Conservation (phyloP, 1,139 yeast genomes). For the Trichomonascaceae sp. region DNA sequence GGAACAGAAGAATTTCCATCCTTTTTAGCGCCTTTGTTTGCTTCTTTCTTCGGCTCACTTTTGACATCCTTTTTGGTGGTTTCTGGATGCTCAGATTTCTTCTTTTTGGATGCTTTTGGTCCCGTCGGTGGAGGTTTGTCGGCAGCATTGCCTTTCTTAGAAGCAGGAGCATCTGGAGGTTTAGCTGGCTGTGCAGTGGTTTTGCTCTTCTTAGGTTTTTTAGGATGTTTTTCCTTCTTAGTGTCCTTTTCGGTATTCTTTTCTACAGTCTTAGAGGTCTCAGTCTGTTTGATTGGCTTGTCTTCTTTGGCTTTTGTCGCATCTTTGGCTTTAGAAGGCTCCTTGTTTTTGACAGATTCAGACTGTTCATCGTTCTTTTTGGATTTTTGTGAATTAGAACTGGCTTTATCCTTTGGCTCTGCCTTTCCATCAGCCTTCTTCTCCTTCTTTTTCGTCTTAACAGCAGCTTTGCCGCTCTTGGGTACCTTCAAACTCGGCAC, state of each 20-base stretch:
- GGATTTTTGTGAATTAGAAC: neutral
- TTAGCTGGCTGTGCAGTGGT: neutral
- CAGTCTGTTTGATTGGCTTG: neutral
- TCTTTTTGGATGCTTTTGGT: neutral
- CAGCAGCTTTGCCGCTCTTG: constrained; percentile 12
- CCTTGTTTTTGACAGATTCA: neutral
- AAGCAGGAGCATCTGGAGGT: neutral
- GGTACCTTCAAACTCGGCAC: constrained; percentile 15
- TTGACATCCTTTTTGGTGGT: neutral
- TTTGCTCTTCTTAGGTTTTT: neutral
- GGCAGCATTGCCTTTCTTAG: neutral
- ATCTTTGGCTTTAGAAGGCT: neutral
- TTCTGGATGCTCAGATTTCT: neutral
- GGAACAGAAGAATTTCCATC: neutral
- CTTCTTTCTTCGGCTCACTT: neutral
- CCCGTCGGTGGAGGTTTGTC: neutral
- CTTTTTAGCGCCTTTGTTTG: neutral
- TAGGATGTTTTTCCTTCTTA: neutral
- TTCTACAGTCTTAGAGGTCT: neutral
- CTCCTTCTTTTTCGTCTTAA: constrained; percentile 10
- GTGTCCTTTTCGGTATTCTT: neutral
- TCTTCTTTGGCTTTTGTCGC: neutral
- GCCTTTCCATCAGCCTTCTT: constrained; percentile 6
- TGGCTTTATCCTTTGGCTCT: neutral
- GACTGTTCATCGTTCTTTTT: neutral